These are phyloP conservation scores for Calonectria pauciramosa DNA, from an alignment of 2,329 filamentous ascomycete species.

Conservation along the genomic window DNA sequence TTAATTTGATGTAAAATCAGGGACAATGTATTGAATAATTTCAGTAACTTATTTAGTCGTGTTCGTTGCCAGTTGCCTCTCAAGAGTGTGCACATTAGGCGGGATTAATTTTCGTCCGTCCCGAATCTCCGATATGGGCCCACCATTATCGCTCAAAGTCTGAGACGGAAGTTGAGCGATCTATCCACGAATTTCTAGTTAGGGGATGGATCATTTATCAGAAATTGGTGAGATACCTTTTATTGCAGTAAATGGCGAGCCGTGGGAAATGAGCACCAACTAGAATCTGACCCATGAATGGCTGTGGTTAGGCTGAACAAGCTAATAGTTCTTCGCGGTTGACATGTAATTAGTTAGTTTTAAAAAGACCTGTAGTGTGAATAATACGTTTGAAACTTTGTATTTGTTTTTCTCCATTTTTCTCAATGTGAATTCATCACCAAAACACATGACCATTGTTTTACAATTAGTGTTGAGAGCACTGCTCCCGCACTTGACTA, in stretches of 20 bases:
- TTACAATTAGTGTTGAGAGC: no score
- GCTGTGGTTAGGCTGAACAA: no score
- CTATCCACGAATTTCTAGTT: not conserved
- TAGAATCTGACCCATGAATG: no score
- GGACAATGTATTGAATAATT: fast-evolving
- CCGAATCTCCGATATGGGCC: not conserved
- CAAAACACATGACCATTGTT: no score
- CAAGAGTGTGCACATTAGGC: no score
- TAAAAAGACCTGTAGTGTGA: no score
- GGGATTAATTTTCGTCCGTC: not conserved
- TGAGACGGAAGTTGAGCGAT: not conserved
- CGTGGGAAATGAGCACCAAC: not conserved
- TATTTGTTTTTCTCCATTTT: no score
- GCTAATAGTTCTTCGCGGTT: no score
- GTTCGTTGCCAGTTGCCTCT: not conserved
- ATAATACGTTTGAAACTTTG: no score
- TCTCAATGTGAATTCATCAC: no score
- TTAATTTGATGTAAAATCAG: not conserved
- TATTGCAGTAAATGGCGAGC: not conserved
- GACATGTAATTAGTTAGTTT: no score
- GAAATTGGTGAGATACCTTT: not conserved
- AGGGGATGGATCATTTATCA: not conserved
- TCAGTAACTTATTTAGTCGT: not conserved
- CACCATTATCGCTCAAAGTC: not conserved
- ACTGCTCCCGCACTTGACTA: no score